Base-by-base conservation (phyloP, 441 rosid species). In the Sinapis alba region DNA sequence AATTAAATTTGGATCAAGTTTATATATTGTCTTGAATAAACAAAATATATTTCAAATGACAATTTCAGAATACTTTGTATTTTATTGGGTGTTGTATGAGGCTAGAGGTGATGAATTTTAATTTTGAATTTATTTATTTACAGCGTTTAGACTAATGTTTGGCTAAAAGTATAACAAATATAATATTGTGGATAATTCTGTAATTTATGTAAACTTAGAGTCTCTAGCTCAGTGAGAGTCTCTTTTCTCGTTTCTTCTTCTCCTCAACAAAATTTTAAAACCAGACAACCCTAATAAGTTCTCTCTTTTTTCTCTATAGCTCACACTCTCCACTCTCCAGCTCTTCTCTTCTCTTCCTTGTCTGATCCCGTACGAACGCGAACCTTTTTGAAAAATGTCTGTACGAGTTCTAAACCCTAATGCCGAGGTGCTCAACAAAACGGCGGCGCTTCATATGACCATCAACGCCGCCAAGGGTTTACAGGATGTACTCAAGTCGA, bases 371-470 rank as follows among this genome's bases (percentile, higher is more conserved):
- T 34, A 7, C 19, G 16, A 67, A 10, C 28, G 34, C 21, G 21
- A 60, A 60, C 50, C 27, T 15, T 32, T 19, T 26, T 51, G 77
- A 90, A 77, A 75, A 90, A 28, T 94, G 98, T 89, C 98, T 62
- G 78, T 92, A 41, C 85, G 97, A 72, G 90, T 90, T 28, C 62
- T 94, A 85, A 94, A 94, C 79, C 98, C 98, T 41, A 94, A 94
- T 83, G 99, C 99, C 0, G 99, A 94, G 73, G 96, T 92, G 65
- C 92, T 94, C 43, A 94, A 94, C 93, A 94, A 94, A 85, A 90
- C 99, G 47, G 94, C 97, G 77, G 98, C 98, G 65, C 92, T 94
- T 65, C 99, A 92, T 83, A 94, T 94, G 98, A 94, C 88, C 79
- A 94, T 92, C 68, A 94, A 87, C 83, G 97, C 98, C 65, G 98